Conservation (phyloP, 1,139 yeast genomes). For the Hyphopichia khmerensis region DNA sequence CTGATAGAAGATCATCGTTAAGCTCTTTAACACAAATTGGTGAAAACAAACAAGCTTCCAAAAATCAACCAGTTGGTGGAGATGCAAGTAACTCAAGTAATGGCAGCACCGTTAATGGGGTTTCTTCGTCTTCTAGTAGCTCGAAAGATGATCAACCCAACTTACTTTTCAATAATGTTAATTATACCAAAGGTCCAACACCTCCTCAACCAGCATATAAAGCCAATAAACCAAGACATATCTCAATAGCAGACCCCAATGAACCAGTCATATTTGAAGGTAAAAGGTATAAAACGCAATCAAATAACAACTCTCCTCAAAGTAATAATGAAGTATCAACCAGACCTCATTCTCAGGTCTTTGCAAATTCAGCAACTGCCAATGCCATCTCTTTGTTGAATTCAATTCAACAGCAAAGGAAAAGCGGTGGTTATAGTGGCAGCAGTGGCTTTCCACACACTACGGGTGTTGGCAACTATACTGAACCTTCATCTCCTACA, state of each 20-base stretch:
- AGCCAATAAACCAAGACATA: neutral
- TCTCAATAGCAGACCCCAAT: slow-evolving; percentile 5
- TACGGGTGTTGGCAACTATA: neutral
- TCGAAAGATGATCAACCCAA: neutral
- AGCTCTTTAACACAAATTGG: slow-evolving; percentile 6
- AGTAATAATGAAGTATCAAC: slow-evolving; percentile 1
- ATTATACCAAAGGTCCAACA: neutral
- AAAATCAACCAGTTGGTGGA: slow-evolving; percentile 7
- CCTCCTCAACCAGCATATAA: slow-evolving; percentile 2
- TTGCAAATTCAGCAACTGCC: slow-evolving; percentile 3
- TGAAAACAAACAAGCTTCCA: slow-evolving; percentile 4
- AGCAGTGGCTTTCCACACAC: neutral
- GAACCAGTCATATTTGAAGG: slow-evolving; percentile 6
- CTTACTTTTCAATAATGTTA: neutral
- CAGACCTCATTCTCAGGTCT: slow-evolving; percentile 3
- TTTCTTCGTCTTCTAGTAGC: slow-evolving; percentile 12
- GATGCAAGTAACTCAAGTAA: slow-evolving; percentile 9
- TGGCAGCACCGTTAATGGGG: slow-evolving; percentile 8
- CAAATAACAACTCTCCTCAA: slow-evolving; percentile 2
- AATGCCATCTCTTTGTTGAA: slow-evolving; percentile 4
- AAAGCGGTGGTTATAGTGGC: neutral
- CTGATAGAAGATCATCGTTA: slow-evolving; percentile 6
- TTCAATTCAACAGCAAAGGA: slow-evolving; percentile 3
- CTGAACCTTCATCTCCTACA: slow-evolving; percentile 1
- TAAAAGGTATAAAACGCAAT: neutral